Conservation (phyloP, 2,329 filamentous ascomycete genomes). For the Calcarisporium arbuscula region DNA sequence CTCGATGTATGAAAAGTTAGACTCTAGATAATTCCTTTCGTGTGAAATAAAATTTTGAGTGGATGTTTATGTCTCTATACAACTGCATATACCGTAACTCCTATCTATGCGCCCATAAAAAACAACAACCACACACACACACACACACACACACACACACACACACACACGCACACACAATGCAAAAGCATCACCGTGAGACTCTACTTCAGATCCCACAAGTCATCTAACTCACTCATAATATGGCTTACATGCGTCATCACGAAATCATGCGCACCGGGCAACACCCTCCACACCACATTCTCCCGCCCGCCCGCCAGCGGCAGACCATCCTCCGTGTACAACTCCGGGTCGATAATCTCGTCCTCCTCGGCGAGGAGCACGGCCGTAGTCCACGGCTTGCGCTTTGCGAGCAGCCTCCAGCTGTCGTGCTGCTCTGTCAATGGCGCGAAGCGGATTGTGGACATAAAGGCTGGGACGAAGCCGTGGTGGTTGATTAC, state of each 20-base stretch:
- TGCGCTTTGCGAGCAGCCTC: conserved; percentile 36
- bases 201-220: conserved; percentile 32
- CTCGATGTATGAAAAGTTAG: no score
- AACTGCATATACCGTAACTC: no score
- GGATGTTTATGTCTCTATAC: no score
- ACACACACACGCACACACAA: no score
- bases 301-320: conserved; percentile 43
- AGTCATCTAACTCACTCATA: conserved; percentile 38
- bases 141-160: no score
- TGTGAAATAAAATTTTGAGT: no score
- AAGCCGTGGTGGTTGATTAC: conserved; percentile 50
- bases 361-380: conserved; percentile 46
- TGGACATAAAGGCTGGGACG: conserved; percentile 53
- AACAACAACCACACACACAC: no score
- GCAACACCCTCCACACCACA: conserved; percentile 44
- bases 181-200: neutral
- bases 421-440: conserved; percentile 46
- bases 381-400: conserved; percentile 40
- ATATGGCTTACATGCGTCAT: conserved; percentile 46
- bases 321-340: conserved; percentile 41
- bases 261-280: conserved; percentile 55
- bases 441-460: conserved; percentile 48
- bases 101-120: no score
- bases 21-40: no score
- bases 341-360: conserved; percentile 46